Evolutionary conservation across 148 eudicot genomes (phyloP), one percentile per base, ranked within the genome.

Genomic region (Linanthus parryae): DNA sequence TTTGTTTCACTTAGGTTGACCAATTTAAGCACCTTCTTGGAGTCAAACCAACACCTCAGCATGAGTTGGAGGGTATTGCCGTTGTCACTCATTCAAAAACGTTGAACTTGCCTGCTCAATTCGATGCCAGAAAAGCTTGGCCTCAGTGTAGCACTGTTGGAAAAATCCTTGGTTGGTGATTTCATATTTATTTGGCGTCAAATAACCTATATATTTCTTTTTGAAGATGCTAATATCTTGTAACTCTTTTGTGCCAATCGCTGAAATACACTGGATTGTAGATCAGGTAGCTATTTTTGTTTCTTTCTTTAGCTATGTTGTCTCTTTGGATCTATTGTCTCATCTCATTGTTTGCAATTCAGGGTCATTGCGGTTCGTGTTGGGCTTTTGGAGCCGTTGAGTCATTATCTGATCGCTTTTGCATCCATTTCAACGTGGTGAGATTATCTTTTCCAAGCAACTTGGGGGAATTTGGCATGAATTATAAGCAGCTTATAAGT

Each of bases 311-410:
- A n/a, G n/a, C n/a, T n/a, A n/a, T n/a, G n/a, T n/a, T n/a, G n/a
- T n/a, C n/a, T n/a, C n/a, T n/a, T n/a, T n/a, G n/a, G n/a, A n/a
- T n/a, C n/a, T n/a, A n/a, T n/a, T n/a, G n/a, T n/a, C n/a, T n/a
- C n/a, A n/a, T n/a, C n/a, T n/a, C n/a, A n/a, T n/a, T n/a, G n/a
- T n/a, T 18, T 54, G 19, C 45, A 27, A 26, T 35, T 61, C 68
- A 90, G 95, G 97, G 97, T 52, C 97, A 90, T 50, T 90, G 97
- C 68, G 97, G 97, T 73, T 90, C 97, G 51, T 90, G 97, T 48
- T 90, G 97, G 97, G 97, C 97, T 46, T 90, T 85, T 72, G 97
- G 82, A 59, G 97, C 97, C 34, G 97, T 85, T 35, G 97, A 90
- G 73, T 64, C 88, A 10, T 72, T 90, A 27, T 78, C 92, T 42